A percentile compares a stretch with the other conserved stretches of the same genome.
Evolutionary conservation across 2,329 filamentous ascomycete genomes (phyloP).

Genomic region (Lachnellula occidentalis): DNA sequence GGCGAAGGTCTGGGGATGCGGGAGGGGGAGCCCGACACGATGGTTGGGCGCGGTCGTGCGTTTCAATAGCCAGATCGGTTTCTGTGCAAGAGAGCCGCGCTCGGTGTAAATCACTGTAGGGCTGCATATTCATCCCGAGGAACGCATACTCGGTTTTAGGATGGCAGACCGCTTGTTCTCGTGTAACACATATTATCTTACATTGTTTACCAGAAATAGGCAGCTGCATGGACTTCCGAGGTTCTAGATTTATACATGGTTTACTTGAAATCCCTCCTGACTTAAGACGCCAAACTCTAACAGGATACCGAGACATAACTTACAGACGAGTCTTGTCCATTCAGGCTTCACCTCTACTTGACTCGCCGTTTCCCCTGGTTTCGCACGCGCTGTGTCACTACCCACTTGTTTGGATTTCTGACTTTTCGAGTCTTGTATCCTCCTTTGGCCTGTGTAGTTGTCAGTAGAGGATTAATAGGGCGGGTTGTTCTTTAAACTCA

Average conservation of each 20-base stretch:
- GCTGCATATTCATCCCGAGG: not conserved
- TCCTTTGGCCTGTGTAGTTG: constrained; percentile 58
- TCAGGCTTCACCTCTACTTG: constrained; percentile 42
- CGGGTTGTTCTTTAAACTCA: constrained; percentile 46
- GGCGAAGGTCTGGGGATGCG: not conserved
- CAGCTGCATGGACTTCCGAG: not conserved
- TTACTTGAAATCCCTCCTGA: not conserved
- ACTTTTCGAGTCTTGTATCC: constrained; percentile 89
- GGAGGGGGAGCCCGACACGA: not conserved
- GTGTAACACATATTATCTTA: constrained; percentile 3
- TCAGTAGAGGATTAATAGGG: constrained; percentile 26
- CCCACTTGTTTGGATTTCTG: constrained; percentile 85
- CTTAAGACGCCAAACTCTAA: not conserved
- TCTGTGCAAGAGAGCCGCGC: not conserved
- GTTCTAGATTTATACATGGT: constrained; percentile 6
- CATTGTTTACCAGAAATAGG: not conserved
- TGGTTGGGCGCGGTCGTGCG: not conserved
- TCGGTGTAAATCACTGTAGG: not conserved
- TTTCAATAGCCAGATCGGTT: not conserved
- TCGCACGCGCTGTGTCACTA: constrained; percentile 75
- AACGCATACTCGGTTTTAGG: not conserved
- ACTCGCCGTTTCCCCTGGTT: constrained; percentile 86
- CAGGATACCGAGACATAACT: not conserved
- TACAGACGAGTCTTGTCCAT: not conserved
- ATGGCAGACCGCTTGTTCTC: not conserved